Evolutionary conservation across 306 rosid species (phyloP), one percentile per base, ranked within the genome.

Genomic region (Astragalus membranaceus): DNA sequence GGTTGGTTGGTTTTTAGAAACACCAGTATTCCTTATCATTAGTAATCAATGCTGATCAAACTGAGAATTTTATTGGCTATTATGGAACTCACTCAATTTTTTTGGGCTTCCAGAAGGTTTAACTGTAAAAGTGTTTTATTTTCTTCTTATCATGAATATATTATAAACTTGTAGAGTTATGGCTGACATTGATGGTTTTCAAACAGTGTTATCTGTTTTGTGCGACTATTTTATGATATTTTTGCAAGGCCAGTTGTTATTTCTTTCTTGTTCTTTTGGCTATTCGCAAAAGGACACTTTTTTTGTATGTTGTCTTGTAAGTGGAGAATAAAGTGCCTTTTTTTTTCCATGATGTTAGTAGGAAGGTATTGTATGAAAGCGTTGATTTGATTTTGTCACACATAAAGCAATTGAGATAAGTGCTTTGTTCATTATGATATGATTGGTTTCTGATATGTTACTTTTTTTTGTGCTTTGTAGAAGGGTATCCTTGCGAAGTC

Each of bases 401-500:
- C 43, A 70, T 58, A 33, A 47, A 64, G 35, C 53, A 70, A 33
- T 42, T 56, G 56, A 52, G 48, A 23, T 57, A 20, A 54, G 10
- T 50, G 76, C 33, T 33, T 30, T 78, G 29, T 78, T 78, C 70
- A 17, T n/a, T 56, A 57, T 32, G 64, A 56, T 20, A 51, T 64
- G 65, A 46, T 44, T 74, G 56, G 14, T 79, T 63, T 67, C 62
- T 74, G 36, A 46, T 17, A 61, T 63, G 39, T 58, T 66, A 56
- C 41, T 69, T 53, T 85, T 85, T 70, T 85, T 70, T 44, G 65
- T 74, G 77, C 60, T 76, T 79, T 79, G 79, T 78, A 94, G 98
- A 82, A 93, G 81, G 85, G 87, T 67, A 83, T 84, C 58, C 87
- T 94, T 59, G 96, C 87, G 75, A 94, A 94, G 87, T 83, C 97